Evolutionary conservation across 106 monocot genomes (phyloP).

Genomic region (Acorus calamus): DNA sequence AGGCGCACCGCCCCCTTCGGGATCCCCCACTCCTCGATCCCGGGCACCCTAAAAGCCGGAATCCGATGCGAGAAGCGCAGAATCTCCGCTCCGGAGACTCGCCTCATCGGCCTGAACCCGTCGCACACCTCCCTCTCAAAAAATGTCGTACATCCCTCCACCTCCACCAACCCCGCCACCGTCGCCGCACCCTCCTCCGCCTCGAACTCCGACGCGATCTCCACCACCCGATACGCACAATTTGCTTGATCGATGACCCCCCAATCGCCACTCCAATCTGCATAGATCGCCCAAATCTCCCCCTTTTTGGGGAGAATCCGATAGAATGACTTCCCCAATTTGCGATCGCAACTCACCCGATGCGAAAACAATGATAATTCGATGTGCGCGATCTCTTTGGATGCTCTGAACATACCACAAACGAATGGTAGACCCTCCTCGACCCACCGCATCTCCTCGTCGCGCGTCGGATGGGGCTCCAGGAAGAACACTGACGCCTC

Average conservation of each 20-base stretch:
- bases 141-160: neutral
- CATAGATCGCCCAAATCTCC: constrained; percentile 17
- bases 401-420: constrained; percentile 4
- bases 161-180: neutral
- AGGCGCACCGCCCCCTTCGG: too few species aligned
- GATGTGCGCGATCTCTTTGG: neutral
- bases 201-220: neutral
- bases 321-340: neutral
- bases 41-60: neutral
- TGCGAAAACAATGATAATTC: neutral
- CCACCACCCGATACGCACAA: neutral
- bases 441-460: constrained; percentile 1
- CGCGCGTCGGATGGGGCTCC: neutral
- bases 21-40: too few species aligned
- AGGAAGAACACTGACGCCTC: neutral
- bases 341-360: neutral
- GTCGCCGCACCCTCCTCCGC: neutral
- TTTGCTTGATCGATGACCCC: too few species aligned
- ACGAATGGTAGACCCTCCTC: neutral
- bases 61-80: constrained; percentile 9
- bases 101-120: constrained; percentile 10
- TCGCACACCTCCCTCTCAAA: constrained; percentile 11
- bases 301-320: constrained; percentile 12
- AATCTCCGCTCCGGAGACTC: constrained; percentile 6
- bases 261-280: constrained; percentile 1